A percentile compares a stretch with the other conserved stretches of the same genome.
Conservation (phyloP, 2,329 filamentous ascomycete species). For the Mycogone perniciosa region DNA sequence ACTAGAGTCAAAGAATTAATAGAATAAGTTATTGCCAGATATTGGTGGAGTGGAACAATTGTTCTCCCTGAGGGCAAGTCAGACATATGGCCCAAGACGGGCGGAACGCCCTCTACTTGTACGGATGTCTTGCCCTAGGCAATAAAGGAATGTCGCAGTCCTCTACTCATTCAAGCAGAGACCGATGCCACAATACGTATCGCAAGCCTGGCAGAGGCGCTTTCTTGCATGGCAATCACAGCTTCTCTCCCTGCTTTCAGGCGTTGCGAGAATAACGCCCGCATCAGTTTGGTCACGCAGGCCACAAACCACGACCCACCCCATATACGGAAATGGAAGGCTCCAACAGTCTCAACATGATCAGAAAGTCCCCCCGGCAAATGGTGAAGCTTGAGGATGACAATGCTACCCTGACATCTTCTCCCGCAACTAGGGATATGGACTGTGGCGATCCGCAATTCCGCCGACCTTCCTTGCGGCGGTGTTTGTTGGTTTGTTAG, state of each 20-base stretch:
- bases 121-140: not conserved
- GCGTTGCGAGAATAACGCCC: not conserved
- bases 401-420: not conserved
- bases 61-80: too few species aligned
- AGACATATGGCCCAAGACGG: not conserved
- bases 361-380: too few species aligned
- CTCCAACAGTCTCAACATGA: too few species aligned
- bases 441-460: too few species aligned
- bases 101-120: not conserved
- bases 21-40: too few species aligned
- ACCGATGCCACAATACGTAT: not conserved
- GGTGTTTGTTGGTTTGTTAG: not conserved
- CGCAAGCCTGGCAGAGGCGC: not conserved
- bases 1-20: not conserved
- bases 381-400: not conserved
- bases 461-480: too few species aligned
- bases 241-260: not conserved
- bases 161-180: not conserved
- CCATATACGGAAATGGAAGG: not conserved
- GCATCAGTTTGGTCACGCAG: not conserved
- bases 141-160: not conserved
- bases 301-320: not conserved
- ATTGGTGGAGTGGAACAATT: too few species aligned
- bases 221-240: constrained; percentile 6
- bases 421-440: too few species aligned